phyloP scores from a whole-genome alignment of 2,329 filamentous ascomycete species.

The Alternaria conjuncta region DNA sequence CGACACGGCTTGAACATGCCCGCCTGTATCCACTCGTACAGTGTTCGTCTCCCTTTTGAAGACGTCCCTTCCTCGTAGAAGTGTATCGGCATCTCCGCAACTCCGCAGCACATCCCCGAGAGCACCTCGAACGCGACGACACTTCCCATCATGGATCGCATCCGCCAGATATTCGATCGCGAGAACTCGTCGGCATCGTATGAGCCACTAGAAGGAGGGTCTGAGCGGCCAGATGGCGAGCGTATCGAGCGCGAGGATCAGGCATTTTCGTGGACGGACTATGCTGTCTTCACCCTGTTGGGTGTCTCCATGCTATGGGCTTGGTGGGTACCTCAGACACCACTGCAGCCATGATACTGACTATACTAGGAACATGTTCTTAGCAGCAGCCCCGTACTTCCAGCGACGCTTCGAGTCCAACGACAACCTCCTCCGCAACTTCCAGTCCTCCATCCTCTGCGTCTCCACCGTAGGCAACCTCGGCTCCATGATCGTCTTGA shows the following conservation, averaged over 20 bases:
- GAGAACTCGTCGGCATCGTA: slow-evolving; percentile 39
- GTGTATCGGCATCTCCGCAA: not conserved
- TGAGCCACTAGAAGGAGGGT: slow-evolving; percentile 49
- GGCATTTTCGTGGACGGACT: slow-evolving; percentile 83
- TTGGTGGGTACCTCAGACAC: slow-evolving; percentile 66
- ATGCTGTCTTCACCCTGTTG: slow-evolving; percentile 81
- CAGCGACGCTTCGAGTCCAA: slow-evolving; percentile 76
- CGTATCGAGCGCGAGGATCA: slow-evolving; percentile 35
- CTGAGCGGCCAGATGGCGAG: slow-evolving; percentile 43
- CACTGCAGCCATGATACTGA: slow-evolving; percentile 13
- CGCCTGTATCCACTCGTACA: slow-evolving; percentile 15
- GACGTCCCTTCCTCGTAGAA: slow-evolving; percentile 17
- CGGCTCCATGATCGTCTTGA: slow-evolving; percentile 74
- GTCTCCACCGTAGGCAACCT: slow-evolving; percentile 87
- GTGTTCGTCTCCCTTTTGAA: slow-evolving; percentile 2
- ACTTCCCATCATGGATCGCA: slow-evolving; percentile 41
- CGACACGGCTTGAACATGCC: slow-evolving; percentile 25
- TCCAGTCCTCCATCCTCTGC: slow-evolving; percentile 87
- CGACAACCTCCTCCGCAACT: slow-evolving; percentile 76
- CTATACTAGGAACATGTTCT: slow-evolving; percentile 87
- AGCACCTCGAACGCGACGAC: slow-evolving; percentile 4
- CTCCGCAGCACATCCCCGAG: slow-evolving; percentile 8
- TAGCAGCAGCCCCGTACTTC: slow-evolving; percentile 94
- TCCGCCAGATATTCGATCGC: slow-evolving; percentile 40
- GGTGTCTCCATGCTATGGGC: slow-evolving; percentile 97